Percentiles rank a stretch among this genome's conserved stretches.
Evolutionary conservation across 2,329 filamentous ascomycete genomes (phyloP).

Genomic region (Aspergillus aculeatus): DNA sequence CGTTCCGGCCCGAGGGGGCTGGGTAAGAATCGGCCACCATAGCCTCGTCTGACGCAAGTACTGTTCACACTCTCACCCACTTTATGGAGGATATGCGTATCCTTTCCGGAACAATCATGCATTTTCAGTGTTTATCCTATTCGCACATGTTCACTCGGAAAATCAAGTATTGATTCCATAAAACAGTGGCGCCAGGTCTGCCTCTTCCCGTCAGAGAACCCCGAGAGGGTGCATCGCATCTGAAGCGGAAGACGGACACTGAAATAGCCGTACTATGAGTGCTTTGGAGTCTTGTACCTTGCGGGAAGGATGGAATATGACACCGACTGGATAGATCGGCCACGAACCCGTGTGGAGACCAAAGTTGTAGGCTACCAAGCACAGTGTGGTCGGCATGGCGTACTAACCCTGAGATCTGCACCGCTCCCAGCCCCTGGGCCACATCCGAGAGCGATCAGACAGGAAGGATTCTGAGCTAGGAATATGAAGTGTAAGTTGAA

Average conservation of each 20-base stretch:
- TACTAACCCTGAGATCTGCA: conserved; percentile 14
- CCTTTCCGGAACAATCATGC: not conserved
- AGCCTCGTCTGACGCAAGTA: not conserved
- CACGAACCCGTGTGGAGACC: conserved; percentile 19
- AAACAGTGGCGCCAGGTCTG: not conserved
- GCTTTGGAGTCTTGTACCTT: no score
- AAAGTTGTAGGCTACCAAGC: not conserved
- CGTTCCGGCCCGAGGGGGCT: not conserved
- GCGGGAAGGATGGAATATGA: conserved; percentile 5
- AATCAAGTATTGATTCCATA: not conserved
- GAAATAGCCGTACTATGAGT: no score
- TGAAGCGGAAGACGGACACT: not conserved
- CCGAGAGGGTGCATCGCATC: not conserved
- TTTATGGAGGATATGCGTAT: not conserved
- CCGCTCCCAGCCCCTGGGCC: conserved; percentile 7
- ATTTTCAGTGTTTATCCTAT: not conserved
- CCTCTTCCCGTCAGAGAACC: not conserved
- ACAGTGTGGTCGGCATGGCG: conserved; percentile 9
- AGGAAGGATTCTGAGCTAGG: conserved; percentile 6
- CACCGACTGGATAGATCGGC: conserved; percentile 17
- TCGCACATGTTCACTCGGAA: not conserved
- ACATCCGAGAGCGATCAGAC: conserved; percentile 1
- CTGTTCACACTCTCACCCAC: not conserved
- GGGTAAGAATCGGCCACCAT: not conserved
- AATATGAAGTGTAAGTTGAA: not conserved